These are phyloP conservation scores for Zhuliangozyma parablackwelliae DNA, from an alignment of 1,139 yeast genomes.

Conservation along the genomic window DNA sequence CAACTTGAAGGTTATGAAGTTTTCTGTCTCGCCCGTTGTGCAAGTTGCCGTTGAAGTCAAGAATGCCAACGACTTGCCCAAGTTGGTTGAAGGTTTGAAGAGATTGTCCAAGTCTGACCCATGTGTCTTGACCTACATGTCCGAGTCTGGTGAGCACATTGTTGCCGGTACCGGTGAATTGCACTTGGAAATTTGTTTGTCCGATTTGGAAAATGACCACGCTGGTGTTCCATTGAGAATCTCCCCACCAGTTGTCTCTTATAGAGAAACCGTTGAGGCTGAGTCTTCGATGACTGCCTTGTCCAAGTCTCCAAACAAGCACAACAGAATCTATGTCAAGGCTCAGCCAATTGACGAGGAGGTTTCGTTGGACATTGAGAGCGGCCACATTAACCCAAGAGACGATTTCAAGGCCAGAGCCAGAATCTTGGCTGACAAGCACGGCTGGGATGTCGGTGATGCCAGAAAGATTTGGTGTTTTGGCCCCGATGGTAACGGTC, in stretches of 20 bases:
- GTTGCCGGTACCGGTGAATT: constrained; percentile 99
- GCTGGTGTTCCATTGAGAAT: constrained; percentile 99
- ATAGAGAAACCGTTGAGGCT: constrained; percentile 96
- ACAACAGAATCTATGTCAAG: constrained; percentile 98
- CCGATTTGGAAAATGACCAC: constrained; percentile 96
- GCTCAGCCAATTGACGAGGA: constrained; percentile 97
- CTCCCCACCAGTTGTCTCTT: constrained; percentile 96
- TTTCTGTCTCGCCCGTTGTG: constrained; percentile 99
- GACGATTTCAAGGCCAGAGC: constrained; percentile 99
- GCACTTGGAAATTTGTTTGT: constrained; percentile 97
- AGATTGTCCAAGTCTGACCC: constrained; percentile 99
- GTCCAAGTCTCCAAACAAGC: constrained; percentile 99
- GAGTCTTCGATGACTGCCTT: constrained; percentile 95
- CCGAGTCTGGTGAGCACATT: constrained; percentile 98
- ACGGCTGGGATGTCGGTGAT: constrained; percentile 99
- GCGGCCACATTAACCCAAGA: constrained; percentile 88
- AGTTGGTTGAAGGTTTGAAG: constrained; percentile 99
- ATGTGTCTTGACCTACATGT: constrained; percentile 85
- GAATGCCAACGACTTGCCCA: constrained; percentile 99
- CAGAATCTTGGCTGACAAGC: constrained; percentile 97
- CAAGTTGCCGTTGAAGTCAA: constrained; percentile 99
- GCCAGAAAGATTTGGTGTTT: constrained; percentile 99
- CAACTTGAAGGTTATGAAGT: constrained; percentile 99
- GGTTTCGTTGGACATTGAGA: constrained; percentile 86
- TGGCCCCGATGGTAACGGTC: constrained; percentile 99